Conservation (phyloP, 2,329 filamentous ascomycete genomes). For the Aspergillus costaricaensis region DNA sequence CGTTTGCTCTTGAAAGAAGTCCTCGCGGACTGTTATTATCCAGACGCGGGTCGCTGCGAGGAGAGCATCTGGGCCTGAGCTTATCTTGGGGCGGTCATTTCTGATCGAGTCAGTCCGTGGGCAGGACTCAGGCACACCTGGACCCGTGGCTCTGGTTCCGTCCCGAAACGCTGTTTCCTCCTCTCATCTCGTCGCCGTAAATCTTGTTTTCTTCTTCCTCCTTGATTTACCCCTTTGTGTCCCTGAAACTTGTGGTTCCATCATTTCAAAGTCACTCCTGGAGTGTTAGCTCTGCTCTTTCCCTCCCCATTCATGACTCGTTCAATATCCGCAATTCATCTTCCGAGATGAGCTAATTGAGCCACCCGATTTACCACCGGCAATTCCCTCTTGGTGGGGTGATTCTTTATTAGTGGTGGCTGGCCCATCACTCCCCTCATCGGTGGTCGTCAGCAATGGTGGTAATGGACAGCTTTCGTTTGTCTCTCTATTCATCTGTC, state of each 20-base stretch:
- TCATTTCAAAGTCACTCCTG: neutral
- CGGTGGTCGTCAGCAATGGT: neutral
- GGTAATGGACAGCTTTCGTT: neutral
- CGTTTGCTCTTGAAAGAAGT: neutral
- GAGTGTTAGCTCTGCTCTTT: neutral
- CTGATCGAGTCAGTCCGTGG: slow-evolving; percentile 2
- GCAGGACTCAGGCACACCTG: slow-evolving; percentile 12
- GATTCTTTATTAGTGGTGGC: neutral
- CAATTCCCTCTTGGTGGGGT: neutral
- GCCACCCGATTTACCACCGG: neutral
- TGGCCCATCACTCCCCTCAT: neutral
- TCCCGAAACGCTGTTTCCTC: slow-evolving; percentile 21
- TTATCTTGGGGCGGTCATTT: slow-evolving; percentile 1
- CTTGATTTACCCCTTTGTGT: slow-evolving; percentile 1
- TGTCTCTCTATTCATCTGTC: neutral
- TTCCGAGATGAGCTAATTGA: neutral
- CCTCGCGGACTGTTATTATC: neutral
- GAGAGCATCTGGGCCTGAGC: neutral
- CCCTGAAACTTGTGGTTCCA: neutral
- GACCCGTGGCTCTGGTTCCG: slow-evolving; percentile 30
- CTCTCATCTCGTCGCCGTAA: slow-evolving; percentile 5
- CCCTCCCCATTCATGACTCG: neutral
- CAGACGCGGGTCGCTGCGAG: neutral
- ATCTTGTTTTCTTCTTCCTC: slow-evolving; percentile 3
- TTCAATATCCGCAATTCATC: neutral